A percentile compares a stretch with the other conserved stretches of the same genome.
These are phyloP conservation scores for Blastomyces emzantsi DNA, from an alignment of 2,329 filamentous ascomycete genomes.

Conservation along the genomic window DNA sequence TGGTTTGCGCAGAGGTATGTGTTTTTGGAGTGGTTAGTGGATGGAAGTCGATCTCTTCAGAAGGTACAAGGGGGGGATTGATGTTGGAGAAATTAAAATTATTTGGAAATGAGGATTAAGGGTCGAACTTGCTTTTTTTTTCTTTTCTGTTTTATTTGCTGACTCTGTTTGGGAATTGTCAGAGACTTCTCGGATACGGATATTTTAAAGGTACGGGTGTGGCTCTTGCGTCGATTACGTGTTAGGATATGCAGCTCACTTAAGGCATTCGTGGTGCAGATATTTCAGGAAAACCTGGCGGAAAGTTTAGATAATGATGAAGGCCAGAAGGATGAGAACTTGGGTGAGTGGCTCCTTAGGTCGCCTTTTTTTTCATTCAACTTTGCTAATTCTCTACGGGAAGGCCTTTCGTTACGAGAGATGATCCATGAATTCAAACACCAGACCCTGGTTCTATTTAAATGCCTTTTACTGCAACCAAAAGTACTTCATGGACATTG, in stretches of 20 bases:
- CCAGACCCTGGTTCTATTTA: constrained; percentile 88
- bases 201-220: constrained; percentile 56
- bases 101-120: not conserved
- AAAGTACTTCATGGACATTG: constrained; percentile 52
- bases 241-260: constrained; percentile 15
- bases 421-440: constrained; percentile 90
- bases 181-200: constrained; percentile 84
- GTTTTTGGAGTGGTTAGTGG: constrained; percentile 17
- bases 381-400: constrained; percentile 12
- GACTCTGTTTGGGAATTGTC: not conserved
- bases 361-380: not conserved
- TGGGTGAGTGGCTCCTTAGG: constrained; percentile 53
- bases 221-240: not conserved
- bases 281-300: constrained; percentile 81
- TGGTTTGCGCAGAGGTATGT: constrained; percentile 83
- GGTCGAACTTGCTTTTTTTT: not conserved
- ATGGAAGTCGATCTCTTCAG: not conserved
- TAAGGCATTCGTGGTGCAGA: constrained; percentile 36
- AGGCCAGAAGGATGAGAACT: constrained; percentile 71
- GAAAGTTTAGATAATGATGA: constrained; percentile 53
- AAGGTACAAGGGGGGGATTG: not conserved
- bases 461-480: constrained; percentile 85
- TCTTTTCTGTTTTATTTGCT: not conserved
- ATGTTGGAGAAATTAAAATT: not conserved
- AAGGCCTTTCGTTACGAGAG: constrained; percentile 68